phyloP scores from a whole-genome alignment of 1,284 basidiomycete genomes.

The Pholiota adiposa region DNA sequence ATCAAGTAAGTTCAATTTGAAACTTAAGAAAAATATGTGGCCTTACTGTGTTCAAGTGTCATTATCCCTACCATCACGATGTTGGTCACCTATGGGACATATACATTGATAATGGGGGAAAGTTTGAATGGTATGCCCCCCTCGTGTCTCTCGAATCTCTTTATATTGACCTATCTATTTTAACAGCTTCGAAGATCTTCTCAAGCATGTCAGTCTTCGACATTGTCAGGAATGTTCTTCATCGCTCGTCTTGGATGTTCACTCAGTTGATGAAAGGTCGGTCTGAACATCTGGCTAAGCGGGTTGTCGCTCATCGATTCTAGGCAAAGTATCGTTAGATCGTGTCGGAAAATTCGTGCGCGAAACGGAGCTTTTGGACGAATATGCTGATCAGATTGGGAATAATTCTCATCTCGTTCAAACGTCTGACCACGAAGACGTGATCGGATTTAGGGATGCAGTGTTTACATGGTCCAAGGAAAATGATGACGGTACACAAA shows the following conservation, averaged over 20 bases:
- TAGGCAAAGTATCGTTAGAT: constrained; percentile 53
- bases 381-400: constrained; percentile 33
- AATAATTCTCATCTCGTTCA: not conserved
- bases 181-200: constrained; percentile 23
- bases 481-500: constrained; percentile 29
- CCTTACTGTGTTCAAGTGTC: constrained; percentile 40
- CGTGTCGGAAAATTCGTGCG: constrained; percentile 53
- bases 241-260: constrained; percentile 20
- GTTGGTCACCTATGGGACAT: constrained; percentile 68
- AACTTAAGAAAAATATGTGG: constrained; percentile 23
- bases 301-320: constrained; percentile 2
- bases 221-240: constrained; percentile 27
- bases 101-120: constrained; percentile 44
- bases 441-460: constrained; percentile 30
- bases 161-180: constrained; percentile 20
- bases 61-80: constrained; percentile 70
- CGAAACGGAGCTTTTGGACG: constrained; percentile 58
- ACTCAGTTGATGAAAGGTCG: constrained; percentile 21
- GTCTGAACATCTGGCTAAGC: not conserved
- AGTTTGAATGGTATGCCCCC: constrained; percentile 30
- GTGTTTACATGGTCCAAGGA: constrained; percentile 49
- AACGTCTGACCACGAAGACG: not conserved
- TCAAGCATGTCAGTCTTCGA: constrained; percentile 32
- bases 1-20: constrained; percentile 45
- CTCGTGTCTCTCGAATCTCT: not conserved